Evolutionary conservation across 1,139 yeast genomes (phyloP).

Genomic region (Pichia kudriavzevii): DNA sequence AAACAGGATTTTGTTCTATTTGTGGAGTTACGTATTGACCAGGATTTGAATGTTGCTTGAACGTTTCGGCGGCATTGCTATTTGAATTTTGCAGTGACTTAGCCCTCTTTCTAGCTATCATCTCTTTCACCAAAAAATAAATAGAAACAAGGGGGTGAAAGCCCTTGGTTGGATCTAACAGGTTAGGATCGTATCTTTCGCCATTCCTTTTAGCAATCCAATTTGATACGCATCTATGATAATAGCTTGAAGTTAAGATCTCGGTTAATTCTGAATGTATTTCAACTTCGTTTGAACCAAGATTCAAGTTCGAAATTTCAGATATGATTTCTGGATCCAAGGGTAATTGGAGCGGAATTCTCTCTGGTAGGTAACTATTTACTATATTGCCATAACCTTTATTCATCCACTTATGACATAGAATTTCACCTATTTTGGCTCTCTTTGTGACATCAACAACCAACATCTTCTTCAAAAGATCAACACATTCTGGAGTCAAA

Average conservation of each 20-base stretch:
- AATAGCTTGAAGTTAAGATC: slow-evolving; percentile 60
- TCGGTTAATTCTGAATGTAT: slow-evolving; percentile 50
- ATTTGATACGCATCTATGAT: slow-evolving; percentile 54
- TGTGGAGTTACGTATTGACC: slow-evolving; percentile 17
- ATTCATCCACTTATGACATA: slow-evolving; percentile 91
- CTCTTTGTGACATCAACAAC: slow-evolving; percentile 82
- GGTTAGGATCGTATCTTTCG: slow-evolving; percentile 22
- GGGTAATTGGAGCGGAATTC: slow-evolving; percentile 70
- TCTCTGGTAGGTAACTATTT: slow-evolving; percentile 63
- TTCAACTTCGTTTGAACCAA: slow-evolving; percentile 55
- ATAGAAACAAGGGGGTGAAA: slow-evolving; percentile 86
- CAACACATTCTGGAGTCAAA: slow-evolving; percentile 76
- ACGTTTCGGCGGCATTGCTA: too few relatives aligned
- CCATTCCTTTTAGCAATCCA: slow-evolving; percentile 43
- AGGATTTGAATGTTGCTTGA: too few relatives aligned
- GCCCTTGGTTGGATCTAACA: slow-evolving; percentile 75
- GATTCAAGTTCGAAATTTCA: slow-evolving; percentile 73
- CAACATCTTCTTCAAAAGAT: slow-evolving; percentile 78
- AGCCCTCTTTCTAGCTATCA: slow-evolving; percentile 61
- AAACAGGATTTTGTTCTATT: slow-evolving; percentile 13
- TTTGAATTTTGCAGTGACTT: slow-evolving; percentile 29
- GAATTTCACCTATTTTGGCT: slow-evolving; percentile 71
- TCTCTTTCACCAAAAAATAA: slow-evolving; percentile 79
- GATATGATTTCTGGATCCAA: slow-evolving; percentile 62
- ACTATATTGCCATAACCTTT: slow-evolving; percentile 78